phyloP scores from a whole-genome alignment of 192 early-diverging fungal genomes.

The Obelidium mucronatum region DNA sequence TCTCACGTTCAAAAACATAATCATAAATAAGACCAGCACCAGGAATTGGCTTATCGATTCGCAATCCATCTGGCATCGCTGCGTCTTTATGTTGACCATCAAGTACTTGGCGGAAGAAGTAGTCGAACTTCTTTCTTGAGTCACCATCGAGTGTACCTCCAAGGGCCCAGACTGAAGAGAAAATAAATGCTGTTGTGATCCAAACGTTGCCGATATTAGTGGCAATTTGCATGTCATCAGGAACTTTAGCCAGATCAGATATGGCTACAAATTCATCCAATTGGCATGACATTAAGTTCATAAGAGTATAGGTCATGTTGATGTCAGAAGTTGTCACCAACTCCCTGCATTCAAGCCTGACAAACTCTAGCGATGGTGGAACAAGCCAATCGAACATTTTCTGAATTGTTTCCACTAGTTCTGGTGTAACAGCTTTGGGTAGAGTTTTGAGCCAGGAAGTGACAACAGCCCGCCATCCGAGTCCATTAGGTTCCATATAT shows the following conservation, averaged over 20 bases:
- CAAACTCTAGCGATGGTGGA: constrained; percentile 56
- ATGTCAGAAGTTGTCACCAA: constrained; percentile 56
- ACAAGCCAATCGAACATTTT: constrained; percentile 66
- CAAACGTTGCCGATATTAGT: constrained; percentile 56
- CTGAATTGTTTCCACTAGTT: constrained; percentile 47
- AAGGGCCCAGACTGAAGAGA: constrained; percentile 63
- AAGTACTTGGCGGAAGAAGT: constrained; percentile 56
- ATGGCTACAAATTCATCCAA: constrained; percentile 56
- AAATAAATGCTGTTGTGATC: constrained; percentile 59
- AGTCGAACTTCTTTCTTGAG: constrained; percentile 62
- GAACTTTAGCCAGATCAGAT: constrained; percentile 24
- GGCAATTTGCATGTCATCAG: constrained; percentile 43
- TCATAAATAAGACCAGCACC: constrained; percentile 55
- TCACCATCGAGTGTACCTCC: constrained; percentile 64
- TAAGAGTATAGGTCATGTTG: constrained; percentile 58
- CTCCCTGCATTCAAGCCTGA: constrained; percentile 55
- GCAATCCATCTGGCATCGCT: constrained; percentile 49
- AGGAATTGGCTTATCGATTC: constrained; percentile 65
- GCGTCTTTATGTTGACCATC: constrained; percentile 53
- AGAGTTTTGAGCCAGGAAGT: constrained; percentile 60
- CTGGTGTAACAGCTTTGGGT: constrained; percentile 46
- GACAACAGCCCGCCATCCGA: constrained; percentile 65
- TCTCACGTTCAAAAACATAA: constrained; percentile 65
- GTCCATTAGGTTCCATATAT: constrained; percentile 64
- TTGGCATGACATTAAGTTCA: constrained; percentile 62